Evolutionary conservation across 495 filamentous ascomycete species (phyloP).

Genomic region (Apodospora peruviana): DNA sequence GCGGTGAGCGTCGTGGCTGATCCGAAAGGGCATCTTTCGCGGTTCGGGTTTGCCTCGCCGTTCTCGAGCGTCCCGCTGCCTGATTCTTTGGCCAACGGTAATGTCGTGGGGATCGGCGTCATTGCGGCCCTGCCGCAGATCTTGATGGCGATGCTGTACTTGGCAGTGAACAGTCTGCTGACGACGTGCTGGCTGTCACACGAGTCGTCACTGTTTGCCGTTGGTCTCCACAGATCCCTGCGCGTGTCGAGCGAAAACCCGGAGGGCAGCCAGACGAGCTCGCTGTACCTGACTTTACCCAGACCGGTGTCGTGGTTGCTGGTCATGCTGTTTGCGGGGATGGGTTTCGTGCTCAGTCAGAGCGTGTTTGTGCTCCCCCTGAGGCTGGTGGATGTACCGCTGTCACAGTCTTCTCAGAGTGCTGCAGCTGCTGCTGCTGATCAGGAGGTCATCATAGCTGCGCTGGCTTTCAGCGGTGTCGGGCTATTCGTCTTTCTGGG

Average conservation of each 20-base stretch:
- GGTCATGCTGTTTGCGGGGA: conserved; percentile 24
- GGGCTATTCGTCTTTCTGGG: conserved; percentile 29
- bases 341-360: conserved; percentile 34
- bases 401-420: neutral
- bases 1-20: conserved; percentile 17
- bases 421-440: neutral
- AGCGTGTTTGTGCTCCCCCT: conserved; percentile 23
- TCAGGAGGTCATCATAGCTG: conserved; percentile 1
- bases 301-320: conserved; percentile 32
- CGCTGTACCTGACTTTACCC: conserved; percentile 37
- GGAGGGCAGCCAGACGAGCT: conserved; percentile 29
- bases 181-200: conserved; percentile 37
- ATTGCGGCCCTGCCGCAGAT: conserved; percentile 34
- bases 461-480: conserved; percentile 27
- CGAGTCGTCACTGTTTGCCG: conserved; percentile 36
- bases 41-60: conserved; percentile 25
- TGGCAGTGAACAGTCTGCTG: conserved; percentile 32
- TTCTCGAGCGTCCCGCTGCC: conserved; percentile 20
- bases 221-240: conserved; percentile 19
- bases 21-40: conserved; percentile 15
- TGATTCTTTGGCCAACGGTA: neutral
- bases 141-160: conserved; percentile 34
- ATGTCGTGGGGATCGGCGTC: conserved; percentile 17
- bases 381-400: conserved; percentile 1
- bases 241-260: conserved; percentile 28